These are phyloP conservation scores for Andrographis paniculata DNA, from an alignment of 305 asterid genomes.

Conservation along the genomic window DNA sequence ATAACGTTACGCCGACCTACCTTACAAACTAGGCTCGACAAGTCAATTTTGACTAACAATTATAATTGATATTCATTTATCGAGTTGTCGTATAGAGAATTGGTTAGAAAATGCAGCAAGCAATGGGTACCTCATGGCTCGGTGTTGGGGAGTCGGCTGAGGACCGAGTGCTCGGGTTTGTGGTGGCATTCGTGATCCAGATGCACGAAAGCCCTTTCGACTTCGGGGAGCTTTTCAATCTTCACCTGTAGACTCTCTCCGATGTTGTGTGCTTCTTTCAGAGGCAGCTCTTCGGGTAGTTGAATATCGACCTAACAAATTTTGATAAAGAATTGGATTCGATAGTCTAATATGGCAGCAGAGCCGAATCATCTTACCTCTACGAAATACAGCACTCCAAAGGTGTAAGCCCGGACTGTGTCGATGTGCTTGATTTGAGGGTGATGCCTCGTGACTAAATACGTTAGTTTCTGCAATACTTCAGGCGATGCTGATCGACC, in stretches of 20 bases:
- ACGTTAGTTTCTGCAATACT: constrained; percentile 56
- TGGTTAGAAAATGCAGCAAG: too few species aligned
- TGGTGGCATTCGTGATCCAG: constrained; percentile 69
- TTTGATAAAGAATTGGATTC: not conserved
- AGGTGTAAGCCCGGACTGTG: constrained; percentile 87
- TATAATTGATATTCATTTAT: too few species aligned
- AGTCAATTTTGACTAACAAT: too few species aligned
- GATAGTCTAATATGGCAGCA: too few species aligned
- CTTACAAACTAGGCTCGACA: too few species aligned
- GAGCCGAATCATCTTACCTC: too few species aligned
- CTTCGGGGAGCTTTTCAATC: constrained; percentile 60
- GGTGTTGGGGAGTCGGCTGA: constrained; percentile 51
- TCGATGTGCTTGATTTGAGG: constrained; percentile 67
- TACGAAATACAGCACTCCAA: constrained; percentile 70
- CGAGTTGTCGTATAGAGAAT: too few species aligned
- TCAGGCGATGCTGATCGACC: constrained; percentile 80
- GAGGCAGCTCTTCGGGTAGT: constrained; percentile 63
- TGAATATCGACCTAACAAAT: constrained; percentile 61
- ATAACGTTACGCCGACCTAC: too few species aligned
- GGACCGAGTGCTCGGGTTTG: constrained; percentile 69
- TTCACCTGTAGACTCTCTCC: constrained; percentile 70
- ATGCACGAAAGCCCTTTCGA: constrained; percentile 81
- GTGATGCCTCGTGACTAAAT: constrained; percentile 57
- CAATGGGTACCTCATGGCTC: constrained; percentile 33
- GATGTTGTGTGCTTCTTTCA: constrained; percentile 65